phyloP scores from a whole-genome alignment of 305 asterid species.

The Fraxinus xanthoxyloides region DNA sequence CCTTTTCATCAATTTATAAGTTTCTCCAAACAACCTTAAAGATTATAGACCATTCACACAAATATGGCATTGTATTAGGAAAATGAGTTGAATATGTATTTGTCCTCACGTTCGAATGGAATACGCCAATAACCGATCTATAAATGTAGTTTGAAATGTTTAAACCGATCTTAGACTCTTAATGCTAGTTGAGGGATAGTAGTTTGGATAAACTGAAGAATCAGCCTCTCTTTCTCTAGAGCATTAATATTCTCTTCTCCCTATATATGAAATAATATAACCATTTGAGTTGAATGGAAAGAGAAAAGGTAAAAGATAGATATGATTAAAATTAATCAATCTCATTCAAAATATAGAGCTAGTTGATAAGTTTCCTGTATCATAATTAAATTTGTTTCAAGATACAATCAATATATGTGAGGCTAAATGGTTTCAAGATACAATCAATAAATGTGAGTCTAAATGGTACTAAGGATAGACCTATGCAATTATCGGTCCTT shows the following conservation, averaged over 20 bases:
- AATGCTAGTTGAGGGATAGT: not conserved
- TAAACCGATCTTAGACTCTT: not conserved
- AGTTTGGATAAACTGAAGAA: not conserved
- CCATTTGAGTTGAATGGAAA: not conserved
- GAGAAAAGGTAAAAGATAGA: not conserved
- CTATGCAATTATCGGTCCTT: not conserved
- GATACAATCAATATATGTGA: not conserved
- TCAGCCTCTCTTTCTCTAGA: not conserved
- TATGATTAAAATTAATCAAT: not conserved
- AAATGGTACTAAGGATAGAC: not conserved
- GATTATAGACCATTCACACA: not conserved
- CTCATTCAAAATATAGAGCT: not conserved
- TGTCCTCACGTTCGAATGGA: not conserved
- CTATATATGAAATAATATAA: not conserved
- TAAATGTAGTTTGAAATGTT: not conserved
- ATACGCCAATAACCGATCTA: not conserved
- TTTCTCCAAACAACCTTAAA: not conserved
- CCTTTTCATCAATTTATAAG: not conserved
- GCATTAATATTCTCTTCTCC: not conserved
- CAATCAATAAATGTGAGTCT: too few relatives aligned
- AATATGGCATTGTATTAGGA: not conserved
- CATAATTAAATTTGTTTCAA: constrained; percentile 4
- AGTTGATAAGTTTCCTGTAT: not conserved
- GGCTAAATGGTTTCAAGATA: not conserved
- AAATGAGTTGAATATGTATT: not conserved